Evolutionary conservation across 176 grass and related monocot species (phyloP).

Genomic region (Paspalum vaginatum): DNA sequence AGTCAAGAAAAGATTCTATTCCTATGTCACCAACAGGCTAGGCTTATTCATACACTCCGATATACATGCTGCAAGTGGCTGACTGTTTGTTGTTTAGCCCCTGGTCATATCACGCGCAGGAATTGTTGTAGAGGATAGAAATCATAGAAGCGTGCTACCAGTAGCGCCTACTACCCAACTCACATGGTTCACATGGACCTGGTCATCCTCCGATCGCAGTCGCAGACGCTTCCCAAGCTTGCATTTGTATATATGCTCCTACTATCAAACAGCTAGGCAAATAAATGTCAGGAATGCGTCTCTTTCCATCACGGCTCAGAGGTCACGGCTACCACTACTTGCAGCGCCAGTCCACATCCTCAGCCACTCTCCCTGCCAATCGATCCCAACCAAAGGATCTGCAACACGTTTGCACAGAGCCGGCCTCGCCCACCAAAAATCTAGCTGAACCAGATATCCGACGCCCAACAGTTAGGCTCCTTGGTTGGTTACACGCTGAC

Average conservation of each 20-base stretch:
- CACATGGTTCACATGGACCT: slow-evolving; percentile 46
- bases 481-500: neutral
- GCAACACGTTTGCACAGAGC: slow-evolving; percentile 14
- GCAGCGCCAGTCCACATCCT: neutral
- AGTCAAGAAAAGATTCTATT: neutral
- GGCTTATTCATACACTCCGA: neutral
- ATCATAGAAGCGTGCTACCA: neutral
- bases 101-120: neutral
- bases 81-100: neutral
- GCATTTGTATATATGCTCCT: too few species aligned
- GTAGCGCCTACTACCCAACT: neutral
- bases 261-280: neutral
- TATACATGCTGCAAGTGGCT: slow-evolving; percentile 1
- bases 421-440: neutral
- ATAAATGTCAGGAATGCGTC: slow-evolving; percentile 23
- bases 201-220: neutral
- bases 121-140: neutral
- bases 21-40: neutral
- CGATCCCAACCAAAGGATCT: neutral
- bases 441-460: slow-evolving; percentile 2
- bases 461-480: neutral
- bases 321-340: neutral
- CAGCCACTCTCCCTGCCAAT: neutral
- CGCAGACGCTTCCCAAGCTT: neutral
- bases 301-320: neutral